Evolutionary conservation across 345 rosid genomes (phyloP).

Genomic region (Hypericum perforatum): DNA sequence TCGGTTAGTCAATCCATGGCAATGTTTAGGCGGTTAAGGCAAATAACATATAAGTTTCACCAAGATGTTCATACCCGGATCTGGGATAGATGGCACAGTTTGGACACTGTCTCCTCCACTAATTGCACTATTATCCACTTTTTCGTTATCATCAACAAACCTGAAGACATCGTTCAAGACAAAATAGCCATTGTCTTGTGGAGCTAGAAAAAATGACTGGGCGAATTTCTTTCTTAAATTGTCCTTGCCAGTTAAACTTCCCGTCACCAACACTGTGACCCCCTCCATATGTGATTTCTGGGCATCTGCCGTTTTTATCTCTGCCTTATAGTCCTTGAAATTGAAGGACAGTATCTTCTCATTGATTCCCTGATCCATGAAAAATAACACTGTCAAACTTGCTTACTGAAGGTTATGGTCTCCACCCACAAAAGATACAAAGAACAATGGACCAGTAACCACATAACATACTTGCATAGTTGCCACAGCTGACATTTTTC

Average conservation of each 20-base stretch:
- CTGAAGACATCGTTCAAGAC: slow-evolving; percentile 83
- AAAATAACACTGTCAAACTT: no score
- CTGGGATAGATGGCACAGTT: slow-evolving; percentile 24
- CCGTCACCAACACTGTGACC: neutral
- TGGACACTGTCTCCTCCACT: slow-evolving; percentile 29
- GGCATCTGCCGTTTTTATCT: slow-evolving; percentile 2
- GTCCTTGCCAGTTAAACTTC: neutral
- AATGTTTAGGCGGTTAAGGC: neutral
- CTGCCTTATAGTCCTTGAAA: neutral
- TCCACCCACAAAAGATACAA: no score
- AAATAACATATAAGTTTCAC: neutral
- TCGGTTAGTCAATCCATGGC: neutral
- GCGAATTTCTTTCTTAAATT: neutral
- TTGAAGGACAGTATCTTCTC: neutral
- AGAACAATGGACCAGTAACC: no score
- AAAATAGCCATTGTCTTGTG: slow-evolving; percentile 42
- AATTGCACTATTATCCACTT: slow-evolving; percentile 18
- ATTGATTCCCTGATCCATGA: neutral
- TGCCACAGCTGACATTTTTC: no score
- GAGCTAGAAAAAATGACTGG: slow-evolving; percentile 2
- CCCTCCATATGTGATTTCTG: slow-evolving; percentile 1
- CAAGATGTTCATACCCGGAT: slow-evolving; percentile 29
- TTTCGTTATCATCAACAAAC: slow-evolving; percentile 54
- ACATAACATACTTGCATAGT: no score
- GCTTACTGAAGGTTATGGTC: no score